Evolutionary conservation across 1,139 yeast species (phyloP).

Genomic region (Meyerozyma carpophila): DNA sequence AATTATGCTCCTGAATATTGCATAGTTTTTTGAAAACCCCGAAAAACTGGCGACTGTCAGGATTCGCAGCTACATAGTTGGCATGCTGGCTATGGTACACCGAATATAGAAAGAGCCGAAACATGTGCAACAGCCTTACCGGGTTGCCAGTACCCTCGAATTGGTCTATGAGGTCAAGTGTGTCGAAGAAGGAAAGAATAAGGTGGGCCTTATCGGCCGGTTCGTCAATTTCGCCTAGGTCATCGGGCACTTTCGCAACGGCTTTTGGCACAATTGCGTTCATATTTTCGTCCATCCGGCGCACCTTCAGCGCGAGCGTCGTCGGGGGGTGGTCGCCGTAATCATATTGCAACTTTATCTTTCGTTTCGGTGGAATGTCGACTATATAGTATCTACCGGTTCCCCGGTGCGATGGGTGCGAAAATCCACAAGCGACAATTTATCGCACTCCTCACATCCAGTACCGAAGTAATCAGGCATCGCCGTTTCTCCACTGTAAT

Average conservation of each 20-base stretch:
- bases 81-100: slow-evolving; percentile 5
- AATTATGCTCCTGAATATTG: neutral
- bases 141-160: neutral
- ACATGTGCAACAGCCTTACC: slow-evolving; percentile 1
- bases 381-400: neutral
- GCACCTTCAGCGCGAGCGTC: neutral
- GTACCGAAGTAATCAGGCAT: neutral
- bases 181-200: neutral
- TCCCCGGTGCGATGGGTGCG: neutral
- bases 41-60: neutral
- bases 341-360: neutral
- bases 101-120: slow-evolving; percentile 9
- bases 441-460: neutral
- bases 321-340: neutral
- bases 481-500: neutral
- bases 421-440: neutral
- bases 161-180: neutral
- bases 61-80: neutral
- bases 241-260: neutral
- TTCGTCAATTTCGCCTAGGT: neutral
- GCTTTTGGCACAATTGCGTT: neutral
- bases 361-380: neutral
- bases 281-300: neutral
- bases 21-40: neutral
- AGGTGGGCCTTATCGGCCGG: neutral